Percentiles rank a stretch among this genome's conserved stretches.
These are phyloP conservation scores for Inosperma sp. DNA, from an alignment of 768 basidiomycete species.

Conservation along the genomic window DNA sequence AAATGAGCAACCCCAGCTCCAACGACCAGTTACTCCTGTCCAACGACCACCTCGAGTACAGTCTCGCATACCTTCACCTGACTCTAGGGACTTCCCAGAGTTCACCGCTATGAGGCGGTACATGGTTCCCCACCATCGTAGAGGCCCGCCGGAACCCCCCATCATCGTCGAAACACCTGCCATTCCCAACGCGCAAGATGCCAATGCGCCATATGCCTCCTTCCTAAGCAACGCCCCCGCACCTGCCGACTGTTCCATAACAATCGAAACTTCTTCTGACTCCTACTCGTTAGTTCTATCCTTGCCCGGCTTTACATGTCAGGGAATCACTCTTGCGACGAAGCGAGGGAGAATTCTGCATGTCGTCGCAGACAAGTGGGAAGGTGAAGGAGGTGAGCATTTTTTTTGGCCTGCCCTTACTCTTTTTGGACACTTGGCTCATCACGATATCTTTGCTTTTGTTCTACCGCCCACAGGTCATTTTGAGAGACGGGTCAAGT, in stretches of 20 bases:
- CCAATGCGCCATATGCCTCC: background rate
- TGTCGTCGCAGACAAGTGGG: conserved; percentile 73
- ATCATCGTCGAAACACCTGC: background rate
- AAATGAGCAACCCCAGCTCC: too few species aligned
- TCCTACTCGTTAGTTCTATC: conserved; percentile 57
- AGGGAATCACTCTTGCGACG: conserved; percentile 68
- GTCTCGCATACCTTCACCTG: background rate
- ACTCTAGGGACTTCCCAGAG: background rate
- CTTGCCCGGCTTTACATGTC: conserved; percentile 61
- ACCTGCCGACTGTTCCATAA: conserved; percentile 60
- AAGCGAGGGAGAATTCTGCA: conserved; percentile 65
- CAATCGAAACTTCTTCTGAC: conserved; percentile 51
- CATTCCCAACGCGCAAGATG: background rate
- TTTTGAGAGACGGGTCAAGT: conserved; percentile 71
- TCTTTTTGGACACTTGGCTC: background rate
- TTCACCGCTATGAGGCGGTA: background rate
- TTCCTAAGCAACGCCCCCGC: conserved; percentile 30
- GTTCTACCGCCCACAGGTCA: conserved; percentile 39
- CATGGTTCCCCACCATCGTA: background rate
- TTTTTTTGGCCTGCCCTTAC: conserved; percentile 3
- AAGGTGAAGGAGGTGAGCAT: conserved; percentile 49
- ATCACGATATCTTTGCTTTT: conserved; percentile 5
- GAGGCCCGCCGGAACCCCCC: background rate
- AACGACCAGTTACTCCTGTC: background rate
- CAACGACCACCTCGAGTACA: background rate